These are phyloP conservation scores for Penicillium sp. DNA, from an alignment of 2,329 filamentous ascomycete genomes.

Conservation along the genomic window DNA sequence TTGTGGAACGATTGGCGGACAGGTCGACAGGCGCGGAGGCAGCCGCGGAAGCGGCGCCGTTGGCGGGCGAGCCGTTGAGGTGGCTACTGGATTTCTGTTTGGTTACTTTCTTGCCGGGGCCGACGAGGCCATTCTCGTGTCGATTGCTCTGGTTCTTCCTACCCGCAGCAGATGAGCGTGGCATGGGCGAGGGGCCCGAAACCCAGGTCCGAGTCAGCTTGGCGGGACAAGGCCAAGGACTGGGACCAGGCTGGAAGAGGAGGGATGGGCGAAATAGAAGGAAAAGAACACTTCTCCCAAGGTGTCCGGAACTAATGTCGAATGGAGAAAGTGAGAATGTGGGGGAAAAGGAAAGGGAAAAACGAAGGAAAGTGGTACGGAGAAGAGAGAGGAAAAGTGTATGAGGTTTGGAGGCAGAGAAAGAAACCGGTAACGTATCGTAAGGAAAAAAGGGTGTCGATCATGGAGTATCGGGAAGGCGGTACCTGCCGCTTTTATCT, in stretches of 20 bases:
- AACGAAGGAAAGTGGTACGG: constrained; percentile 17
- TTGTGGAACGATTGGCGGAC: constrained; percentile 39
- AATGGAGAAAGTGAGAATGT: constrained; percentile 2
- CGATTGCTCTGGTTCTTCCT: constrained; percentile 67
- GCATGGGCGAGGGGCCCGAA: constrained; percentile 49
- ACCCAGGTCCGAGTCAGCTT: constrained; percentile 49
- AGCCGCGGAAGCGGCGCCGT: constrained; percentile 40
- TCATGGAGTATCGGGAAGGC: constrained; percentile 13
- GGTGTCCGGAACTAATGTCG: constrained; percentile 12
- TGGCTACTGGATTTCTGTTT: constrained; percentile 59
- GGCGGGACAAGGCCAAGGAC: constrained; percentile 51
- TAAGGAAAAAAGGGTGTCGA: constrained; percentile 14
- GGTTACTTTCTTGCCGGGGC: constrained; percentile 68
- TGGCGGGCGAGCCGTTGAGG: constrained; percentile 53
- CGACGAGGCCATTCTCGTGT: constrained; percentile 86
- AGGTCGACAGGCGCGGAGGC: constrained; percentile 40
- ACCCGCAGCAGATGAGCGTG: constrained; percentile 49
- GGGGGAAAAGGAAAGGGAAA: constrained; percentile 5
- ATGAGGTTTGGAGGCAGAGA: constrained; percentile 13
- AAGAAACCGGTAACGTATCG: constrained; percentile 17
- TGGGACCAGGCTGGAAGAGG: constrained; percentile 41
- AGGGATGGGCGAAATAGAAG: constrained; percentile 18
- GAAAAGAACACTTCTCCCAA: constrained; percentile 11
- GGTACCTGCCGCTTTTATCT: constrained; percentile 10
- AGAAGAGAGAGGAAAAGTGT: constrained; percentile 23